These are phyloP conservation scores for Aspergillus indologenus DNA, from an alignment of 495 filamentous ascomycete species.

Conservation along the genomic window DNA sequence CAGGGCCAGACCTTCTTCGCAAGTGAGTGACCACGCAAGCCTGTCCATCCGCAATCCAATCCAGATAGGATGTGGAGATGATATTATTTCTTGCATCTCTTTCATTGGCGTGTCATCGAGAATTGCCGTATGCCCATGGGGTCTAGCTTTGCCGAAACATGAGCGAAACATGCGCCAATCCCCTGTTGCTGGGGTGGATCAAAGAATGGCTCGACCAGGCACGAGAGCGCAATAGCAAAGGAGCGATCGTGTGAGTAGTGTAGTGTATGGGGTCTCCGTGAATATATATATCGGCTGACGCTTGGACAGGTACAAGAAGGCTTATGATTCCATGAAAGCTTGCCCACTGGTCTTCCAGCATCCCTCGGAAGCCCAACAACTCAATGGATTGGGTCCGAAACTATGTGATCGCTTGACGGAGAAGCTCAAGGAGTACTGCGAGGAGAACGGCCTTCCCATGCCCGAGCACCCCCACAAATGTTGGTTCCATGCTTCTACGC, in stretches of 20 bases:
- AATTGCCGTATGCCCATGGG: not conserved
- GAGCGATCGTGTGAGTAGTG: slow-evolving; percentile 54
- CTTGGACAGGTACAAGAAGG: slow-evolving; percentile 63
- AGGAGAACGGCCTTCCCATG: slow-evolving; percentile 66
- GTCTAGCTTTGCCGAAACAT: slow-evolving; percentile 22
- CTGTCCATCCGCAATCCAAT: no score
- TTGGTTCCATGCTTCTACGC: slow-evolving; percentile 8
- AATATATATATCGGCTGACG: slow-evolving; percentile 12
- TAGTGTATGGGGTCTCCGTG: not conserved
- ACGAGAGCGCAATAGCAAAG: slow-evolving; percentile 67
- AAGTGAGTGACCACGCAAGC: no score
- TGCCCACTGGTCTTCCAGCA: slow-evolving; percentile 74
- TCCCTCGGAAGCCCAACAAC: slow-evolving; percentile 67
- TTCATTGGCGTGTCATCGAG: not conserved
- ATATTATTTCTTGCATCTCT: not conserved
- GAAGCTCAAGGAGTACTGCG: slow-evolving; percentile 63
- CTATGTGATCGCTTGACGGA: slow-evolving; percentile 69
- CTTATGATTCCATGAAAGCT: slow-evolving; percentile 75
- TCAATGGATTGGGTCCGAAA: slow-evolving; percentile 70
- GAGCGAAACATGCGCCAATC: slow-evolving; percentile 62
- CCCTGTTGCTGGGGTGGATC: slow-evolving; percentile 71
- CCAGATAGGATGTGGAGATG: not conserved
- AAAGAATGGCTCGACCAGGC: slow-evolving; percentile 79
- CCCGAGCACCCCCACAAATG: slow-evolving; percentile 53
- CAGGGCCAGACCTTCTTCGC: not conserved